Base-by-base conservation (phyloP, 1,284 basidiomycete species). In the Testicularia cyperi region DNA sequence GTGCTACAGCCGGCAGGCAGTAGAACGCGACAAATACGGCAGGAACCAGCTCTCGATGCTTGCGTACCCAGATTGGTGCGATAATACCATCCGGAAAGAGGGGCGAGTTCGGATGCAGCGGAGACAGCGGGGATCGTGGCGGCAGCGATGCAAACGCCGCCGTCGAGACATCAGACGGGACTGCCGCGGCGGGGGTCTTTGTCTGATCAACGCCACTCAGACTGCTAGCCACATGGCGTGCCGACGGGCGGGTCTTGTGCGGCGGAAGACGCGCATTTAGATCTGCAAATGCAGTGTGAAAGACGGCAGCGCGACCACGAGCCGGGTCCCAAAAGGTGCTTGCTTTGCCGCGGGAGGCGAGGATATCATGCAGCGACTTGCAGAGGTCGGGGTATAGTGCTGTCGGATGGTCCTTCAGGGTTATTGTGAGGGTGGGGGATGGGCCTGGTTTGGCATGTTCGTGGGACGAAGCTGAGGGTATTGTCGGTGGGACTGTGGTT, bases 11-110 rank as follows among this genome's bases (percentile, higher is more conserved):
- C n/a, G 43, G 42, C 7, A 97, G 80, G 37, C 87, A 83, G 52
- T 88, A 79, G 75, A 96, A 94, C 36, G 92, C 80, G 5, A 97
- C 88, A 77, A 96, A 95, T 0, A 96, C 90, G 14, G 88, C 86
- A 0, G 94, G 92, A 0, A 97, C 80, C 24, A 94, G 83, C 7
- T 90, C 85, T 0, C 89, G 88, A 71, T 97, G 92, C 78, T 96
- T 98, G 34, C 92, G 83, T 14, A 96, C 85, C 94, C 94, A 98
- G 67, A 97, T 90, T 0, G 92, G 94, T 1, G 92, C 90, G 46
- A 98, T 89, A 36, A 98, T 79, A 1, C 94, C 94, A 75, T 98
- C 94, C 0, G 94, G 94, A 75, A 90, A 84, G 13, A 95, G 80
- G 0, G 94, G 92, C 0, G 90, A 92, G 1, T 86, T 83, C 0